Evolutionary conservation across 257 asterid species (phyloP), one percentile per base, ranked within the genome.

Genomic region (Salvia hispanica): DNA sequence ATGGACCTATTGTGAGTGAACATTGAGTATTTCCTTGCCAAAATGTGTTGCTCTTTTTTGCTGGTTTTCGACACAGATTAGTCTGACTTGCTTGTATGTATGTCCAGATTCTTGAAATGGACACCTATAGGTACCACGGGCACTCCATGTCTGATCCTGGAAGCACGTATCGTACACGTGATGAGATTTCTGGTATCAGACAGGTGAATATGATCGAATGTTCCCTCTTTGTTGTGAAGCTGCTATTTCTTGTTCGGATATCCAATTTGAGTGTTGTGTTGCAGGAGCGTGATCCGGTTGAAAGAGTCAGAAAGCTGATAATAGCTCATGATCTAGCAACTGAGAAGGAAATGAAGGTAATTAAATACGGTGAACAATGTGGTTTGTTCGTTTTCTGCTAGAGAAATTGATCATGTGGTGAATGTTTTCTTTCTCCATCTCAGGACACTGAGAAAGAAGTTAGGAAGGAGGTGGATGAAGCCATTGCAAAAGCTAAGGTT

Each of bases 131-230:
- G 71, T 88, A 93, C 77, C 99, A 91, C 54, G 97, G 99, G 8
- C 97, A 88, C 84, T 93, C 97, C 74, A 88, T 90, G 97, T 94
- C 99, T 72, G 99, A 93, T 75, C 99, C 99, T 55, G 99, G 97
- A 54, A 94, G 95, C 89, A 88, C 99, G 45, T 94, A 94, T 64
- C 96, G 99, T 10, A 88, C 99, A 37, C 96, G 97, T 77, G 97
- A 88, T 78, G 99, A 86, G 83, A 85, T 94, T 72, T 75, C 86
- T 73, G 97, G 92, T 40, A 77, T 94, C 70, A 84, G 99, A 82
- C 97, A 94, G 97, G 99, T 93, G 14, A 48, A 48, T 43, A 52
- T 75, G 44, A 5, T 46, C 66, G 48, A 50, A 56, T 51, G 5
- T 58, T 72, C 36, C 45, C 50, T 47, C 43, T 64, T 51, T 44